Conservation (phyloP, 2,329 filamentous ascomycete species). For the Pezicula carpinea region DNA sequence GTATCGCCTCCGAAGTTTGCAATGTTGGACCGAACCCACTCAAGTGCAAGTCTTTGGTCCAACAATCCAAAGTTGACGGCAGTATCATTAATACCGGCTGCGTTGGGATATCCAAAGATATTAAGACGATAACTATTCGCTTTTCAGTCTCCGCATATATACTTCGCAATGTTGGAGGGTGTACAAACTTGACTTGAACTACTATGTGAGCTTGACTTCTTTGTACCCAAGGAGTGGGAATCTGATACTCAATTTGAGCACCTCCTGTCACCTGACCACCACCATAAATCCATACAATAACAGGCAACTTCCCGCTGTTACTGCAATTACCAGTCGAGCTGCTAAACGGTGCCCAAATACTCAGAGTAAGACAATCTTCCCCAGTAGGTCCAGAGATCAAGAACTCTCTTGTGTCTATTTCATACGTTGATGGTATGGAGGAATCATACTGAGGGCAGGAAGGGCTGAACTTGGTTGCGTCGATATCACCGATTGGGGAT, state of each 20-base stretch:
- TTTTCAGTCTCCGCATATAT: not conserved
- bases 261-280: conserved; percentile 29
- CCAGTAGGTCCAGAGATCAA: conserved; percentile 12
- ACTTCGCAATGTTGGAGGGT: conserved; percentile 5
- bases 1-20: conserved; percentile 53
- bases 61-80: conserved; percentile 41
- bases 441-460: conserved; percentile 15
- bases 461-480: conserved; percentile 15
- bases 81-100: conserved; percentile 8
- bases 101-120: conserved; percentile 23
- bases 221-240: conserved; percentile 14
- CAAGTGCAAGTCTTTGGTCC: conserved; percentile 53
- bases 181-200: conserved; percentile 29
- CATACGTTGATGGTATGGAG: conserved; percentile 10
- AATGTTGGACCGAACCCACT: conserved; percentile 56
- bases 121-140: conserved; percentile 28
- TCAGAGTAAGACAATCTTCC: conserved; percentile 34
- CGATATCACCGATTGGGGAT: conserved; percentile 2
- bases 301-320: conserved; percentile 16
- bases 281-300: conserved; percentile 40
- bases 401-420: conserved; percentile 9
- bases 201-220: conserved; percentile 21
- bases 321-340: conserved; percentile 14
- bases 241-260: conserved; percentile 11
- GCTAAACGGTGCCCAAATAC: conserved; percentile 27